Percentiles rank a stretch among this genome's conserved stretches.
Conservation (phyloP, 1,139 yeast species). For the Pichia sorboxylosa region DNA sequence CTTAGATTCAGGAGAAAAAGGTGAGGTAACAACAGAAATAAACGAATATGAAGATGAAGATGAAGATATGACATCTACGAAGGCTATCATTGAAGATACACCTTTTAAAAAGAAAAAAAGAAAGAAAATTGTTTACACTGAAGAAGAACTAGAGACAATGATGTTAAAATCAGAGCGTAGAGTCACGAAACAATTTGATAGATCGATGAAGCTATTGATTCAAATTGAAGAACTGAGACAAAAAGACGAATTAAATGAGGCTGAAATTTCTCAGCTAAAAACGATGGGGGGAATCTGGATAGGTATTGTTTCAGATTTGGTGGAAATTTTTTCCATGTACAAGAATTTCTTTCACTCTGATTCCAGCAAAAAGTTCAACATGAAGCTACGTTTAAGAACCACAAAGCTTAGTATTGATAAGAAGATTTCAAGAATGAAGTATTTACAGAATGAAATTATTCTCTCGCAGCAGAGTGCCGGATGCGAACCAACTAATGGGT, state of each 20-base stretch:
- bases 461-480: constrained; percentile 27
- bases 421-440: constrained; percentile 54
- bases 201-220: constrained; percentile 47
- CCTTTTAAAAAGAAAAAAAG: constrained; percentile 18
- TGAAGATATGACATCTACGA: constrained; percentile 14
- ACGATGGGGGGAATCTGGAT: constrained; percentile 73
- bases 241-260: constrained; percentile 29
- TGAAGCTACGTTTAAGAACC: constrained; percentile 53
- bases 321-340: constrained; percentile 71
- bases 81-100: constrained; percentile 22
- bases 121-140: constrained; percentile 26
- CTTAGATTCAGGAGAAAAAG: constrained; percentile 1
- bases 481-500: constrained; percentile 34
- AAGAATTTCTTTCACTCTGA: constrained; percentile 71
- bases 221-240: constrained; percentile 29
- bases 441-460: constrained; percentile 52
- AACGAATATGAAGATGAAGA: constrained; percentile 16
- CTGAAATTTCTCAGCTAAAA: constrained; percentile 10
- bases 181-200: constrained; percentile 53
- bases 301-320: constrained; percentile 68
- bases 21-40: constrained; percentile 13
- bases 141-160: constrained; percentile 45
- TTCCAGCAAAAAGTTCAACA: constrained; percentile 55
- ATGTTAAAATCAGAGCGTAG: constrained; percentile 48
- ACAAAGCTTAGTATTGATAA: constrained; percentile 59